These are phyloP conservation scores for Sporothrix schenckii DNA, from an alignment of 2,329 filamentous ascomycete genomes.

Conservation along the genomic window DNA sequence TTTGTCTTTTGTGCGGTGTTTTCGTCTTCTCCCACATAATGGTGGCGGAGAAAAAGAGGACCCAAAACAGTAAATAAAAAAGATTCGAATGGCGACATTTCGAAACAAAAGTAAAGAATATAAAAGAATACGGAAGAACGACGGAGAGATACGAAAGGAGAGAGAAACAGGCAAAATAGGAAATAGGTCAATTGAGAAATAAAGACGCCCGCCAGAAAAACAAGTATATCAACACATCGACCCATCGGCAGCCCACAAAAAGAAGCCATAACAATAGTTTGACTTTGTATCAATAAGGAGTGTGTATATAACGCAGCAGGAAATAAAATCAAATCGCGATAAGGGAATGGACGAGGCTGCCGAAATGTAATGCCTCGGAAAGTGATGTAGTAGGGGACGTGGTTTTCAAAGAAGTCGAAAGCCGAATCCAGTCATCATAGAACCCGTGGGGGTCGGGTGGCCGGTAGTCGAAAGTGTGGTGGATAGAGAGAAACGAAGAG, in stretches of 20 bases:
- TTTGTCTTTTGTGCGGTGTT: background rate
- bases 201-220: slow-evolving; percentile 31
- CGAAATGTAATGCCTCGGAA: background rate
- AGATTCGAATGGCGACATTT: no score
- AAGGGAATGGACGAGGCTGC: slow-evolving; percentile 28
- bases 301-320: background rate
- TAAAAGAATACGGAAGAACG: background rate
- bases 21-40: background rate
- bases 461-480: background rate
- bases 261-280: background rate
- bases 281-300: slow-evolving; percentile 4
- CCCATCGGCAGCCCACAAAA: slow-evolving; percentile 31
- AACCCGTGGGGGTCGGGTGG: no score
- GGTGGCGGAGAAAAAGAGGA: background rate
- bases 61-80: slow-evolving; percentile 2
- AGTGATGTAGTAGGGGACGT: background rate
- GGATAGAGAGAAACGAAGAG: slow-evolving; percentile 27
- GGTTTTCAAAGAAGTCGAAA: slow-evolving; percentile 12
- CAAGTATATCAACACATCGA: slow-evolving; percentile 25
- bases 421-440: background rate
- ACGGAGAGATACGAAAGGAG: slow-evolving; percentile 1
- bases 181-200: slow-evolving; percentile 21
- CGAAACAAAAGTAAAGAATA: background rate
- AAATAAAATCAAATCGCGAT: slow-evolving; percentile 5
- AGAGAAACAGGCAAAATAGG: background rate